These are phyloP conservation scores for Gossypium bickii DNA, from an alignment of 345 rosid species.

Conservation along the genomic window DNA sequence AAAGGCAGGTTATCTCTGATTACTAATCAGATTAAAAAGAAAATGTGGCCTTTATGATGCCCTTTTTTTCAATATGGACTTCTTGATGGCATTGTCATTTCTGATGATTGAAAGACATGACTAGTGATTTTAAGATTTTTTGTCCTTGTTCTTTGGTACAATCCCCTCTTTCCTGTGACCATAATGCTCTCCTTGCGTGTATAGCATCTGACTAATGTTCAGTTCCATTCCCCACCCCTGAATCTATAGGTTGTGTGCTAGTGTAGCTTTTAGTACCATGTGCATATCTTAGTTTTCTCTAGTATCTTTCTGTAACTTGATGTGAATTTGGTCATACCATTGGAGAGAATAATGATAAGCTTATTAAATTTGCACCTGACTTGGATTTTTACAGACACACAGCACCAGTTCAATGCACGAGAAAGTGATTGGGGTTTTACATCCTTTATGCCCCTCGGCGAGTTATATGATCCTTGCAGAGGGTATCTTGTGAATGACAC, in stretches of 20 bases:
- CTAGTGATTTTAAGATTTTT: background rate
- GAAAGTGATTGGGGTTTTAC: slow-evolving; percentile 98
- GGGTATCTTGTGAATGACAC: slow-evolving; percentile 83
- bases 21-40: background rate
- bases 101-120: background rate
- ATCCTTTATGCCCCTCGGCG: slow-evolving; percentile 88
- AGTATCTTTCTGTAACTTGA: background rate
- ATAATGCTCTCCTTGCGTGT: background rate
- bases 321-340: background rate
- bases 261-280: background rate
- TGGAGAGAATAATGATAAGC: background rate
- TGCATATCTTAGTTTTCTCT: background rate
- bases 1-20: background rate
- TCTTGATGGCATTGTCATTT: slow-evolving; percentile 2
- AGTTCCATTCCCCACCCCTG: background rate
- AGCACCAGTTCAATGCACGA: slow-evolving; percentile 85
- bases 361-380: slow-evolving; percentile 9
- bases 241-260: background rate
- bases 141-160: background rate
- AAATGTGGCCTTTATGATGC: background rate
- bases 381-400: slow-evolving; percentile 57
- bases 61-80: background rate
- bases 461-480: slow-evolving; percentile 80
- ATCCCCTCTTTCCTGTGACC: background rate
- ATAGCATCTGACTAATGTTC: background rate